A percentile compares a stretch with the other conserved stretches of the same genome.
Evolutionary conservation across 169 alveolate genomes (phyloP).

Genomic region (Perkinsus olseni): DNA sequence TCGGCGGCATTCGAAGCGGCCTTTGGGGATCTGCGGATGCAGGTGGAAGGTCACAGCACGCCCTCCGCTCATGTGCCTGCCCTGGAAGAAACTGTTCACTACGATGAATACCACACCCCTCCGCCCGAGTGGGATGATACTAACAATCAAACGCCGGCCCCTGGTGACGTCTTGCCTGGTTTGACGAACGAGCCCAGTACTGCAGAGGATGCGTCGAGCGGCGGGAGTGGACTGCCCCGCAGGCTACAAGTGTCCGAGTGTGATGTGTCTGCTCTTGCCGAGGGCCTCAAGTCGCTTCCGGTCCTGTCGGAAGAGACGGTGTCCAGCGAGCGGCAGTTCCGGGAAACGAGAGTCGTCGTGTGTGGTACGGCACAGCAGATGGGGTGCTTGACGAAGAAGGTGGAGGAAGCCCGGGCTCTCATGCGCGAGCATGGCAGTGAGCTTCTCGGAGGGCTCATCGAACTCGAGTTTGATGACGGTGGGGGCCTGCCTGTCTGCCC

Average conservation of each 20-base stretch:
- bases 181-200: no score
- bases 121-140: no score
- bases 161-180: no score
- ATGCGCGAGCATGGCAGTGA: not conserved
- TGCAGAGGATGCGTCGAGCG: no score
- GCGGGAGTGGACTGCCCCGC: not conserved
- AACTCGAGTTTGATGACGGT: not conserved
- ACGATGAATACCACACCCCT: no score
- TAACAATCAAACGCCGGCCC: no score
- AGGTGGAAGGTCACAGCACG: not conserved
- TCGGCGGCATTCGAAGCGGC: not conserved
- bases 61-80: not conserved
- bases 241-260: not conserved
- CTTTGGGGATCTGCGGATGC: not conserved
- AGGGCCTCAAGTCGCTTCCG: not conserved
- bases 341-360: not conserved
- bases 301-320: not conserved
- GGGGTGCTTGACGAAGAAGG: not conserved
- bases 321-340: not conserved
- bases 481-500: not conserved
- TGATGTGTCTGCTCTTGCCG: not conserved
- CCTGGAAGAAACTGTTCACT: no score
- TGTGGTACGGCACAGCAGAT: not conserved
- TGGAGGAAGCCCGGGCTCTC: not conserved
- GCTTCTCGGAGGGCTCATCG: not conserved